These are phyloP conservation scores for Proliferodiscus dingleyae DNA, from an alignment of 2,329 filamentous ascomycete genomes.

Conservation along the genomic window DNA sequence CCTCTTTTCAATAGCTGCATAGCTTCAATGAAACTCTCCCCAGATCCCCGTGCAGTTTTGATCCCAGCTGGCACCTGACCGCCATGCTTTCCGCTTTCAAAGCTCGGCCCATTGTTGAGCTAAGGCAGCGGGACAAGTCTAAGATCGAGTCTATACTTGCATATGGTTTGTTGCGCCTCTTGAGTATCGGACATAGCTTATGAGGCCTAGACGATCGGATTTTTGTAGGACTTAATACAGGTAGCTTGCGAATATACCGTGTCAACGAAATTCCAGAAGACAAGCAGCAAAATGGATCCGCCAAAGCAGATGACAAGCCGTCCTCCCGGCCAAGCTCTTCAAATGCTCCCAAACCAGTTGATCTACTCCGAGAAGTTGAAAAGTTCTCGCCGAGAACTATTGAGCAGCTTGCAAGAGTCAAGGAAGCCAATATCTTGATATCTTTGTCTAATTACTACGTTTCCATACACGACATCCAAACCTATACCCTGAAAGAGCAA, in stretches of 20 bases:
- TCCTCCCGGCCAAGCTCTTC: conserved; percentile 24
- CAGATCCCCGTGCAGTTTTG: conserved; percentile 8
- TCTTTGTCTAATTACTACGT: conserved; percentile 88
- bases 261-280: conserved; percentile 63
- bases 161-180: conserved; percentile 55
- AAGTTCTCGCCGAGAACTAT: conserved; percentile 88
- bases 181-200: conserved; percentile 11
- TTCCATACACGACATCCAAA: conserved; percentile 83
- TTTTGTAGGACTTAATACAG: conserved; percentile 86
- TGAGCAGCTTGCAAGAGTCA: conserved; percentile 91
- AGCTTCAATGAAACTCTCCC: conserved; percentile 18
- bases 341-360: conserved; percentile 55
- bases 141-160: conserved; percentile 95
- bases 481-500: conserved; percentile 75
- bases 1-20: conserved; percentile 1
- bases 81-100: conserved; percentile 97
- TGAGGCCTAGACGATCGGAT: conserved; percentile 68
- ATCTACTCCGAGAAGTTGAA: conserved; percentile 85
- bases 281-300: conserved; percentile 35
- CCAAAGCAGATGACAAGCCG: conserved; percentile 28
- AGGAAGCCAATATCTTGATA: conserved; percentile 86
- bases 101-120: conserved; percentile 93
- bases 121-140: conserved; percentile 90
- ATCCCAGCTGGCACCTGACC: conserved; percentile 25
- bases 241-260: conserved; percentile 83